Evolutionary conservation across 176 grass and related monocot species (phyloP).

Genomic region (Lolium rigidum): DNA sequence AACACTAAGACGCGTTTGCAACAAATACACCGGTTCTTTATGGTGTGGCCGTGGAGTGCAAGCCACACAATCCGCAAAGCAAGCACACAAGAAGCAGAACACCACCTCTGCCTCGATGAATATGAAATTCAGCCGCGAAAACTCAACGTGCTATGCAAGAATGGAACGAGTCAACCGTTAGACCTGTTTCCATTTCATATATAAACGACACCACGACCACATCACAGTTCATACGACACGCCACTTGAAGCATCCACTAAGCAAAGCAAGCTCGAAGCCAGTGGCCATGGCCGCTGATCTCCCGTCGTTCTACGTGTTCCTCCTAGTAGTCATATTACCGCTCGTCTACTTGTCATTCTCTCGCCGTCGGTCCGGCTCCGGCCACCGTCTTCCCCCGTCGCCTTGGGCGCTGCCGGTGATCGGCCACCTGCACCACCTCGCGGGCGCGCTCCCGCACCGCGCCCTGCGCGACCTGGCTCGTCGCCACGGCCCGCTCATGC

Average conservation of each 20-base stretch:
- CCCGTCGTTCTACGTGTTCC: background rate
- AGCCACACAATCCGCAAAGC: background rate
- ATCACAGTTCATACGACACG: background rate
- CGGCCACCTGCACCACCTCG: slow-evolving; percentile 32
- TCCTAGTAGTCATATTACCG: background rate
- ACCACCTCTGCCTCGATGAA: background rate
- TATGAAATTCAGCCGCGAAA: background rate
- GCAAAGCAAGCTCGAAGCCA: background rate
- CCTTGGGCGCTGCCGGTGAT: slow-evolving; percentile 35
- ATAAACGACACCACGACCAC: background rate
- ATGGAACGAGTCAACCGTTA: background rate
- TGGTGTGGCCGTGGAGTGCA: slow-evolving; percentile 1
- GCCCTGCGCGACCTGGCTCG: slow-evolving; percentile 10
- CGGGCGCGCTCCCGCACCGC: slow-evolving; percentile 27
- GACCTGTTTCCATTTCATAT: background rate
- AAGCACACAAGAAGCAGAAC: background rate
- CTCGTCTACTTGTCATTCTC: background rate
- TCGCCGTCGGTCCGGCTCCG: background rate
- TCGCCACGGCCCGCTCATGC: slow-evolving; percentile 36
- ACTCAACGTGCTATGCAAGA: background rate
- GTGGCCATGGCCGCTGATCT: background rate
- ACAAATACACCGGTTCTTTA: background rate
- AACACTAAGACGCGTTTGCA: background rate
- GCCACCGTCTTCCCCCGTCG: background rate
- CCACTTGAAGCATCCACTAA: background rate